These are phyloP conservation scores for Inonotus hispidus DNA, from an alignment of 1,284 basidiomycete species.

Conservation along the genomic window DNA sequence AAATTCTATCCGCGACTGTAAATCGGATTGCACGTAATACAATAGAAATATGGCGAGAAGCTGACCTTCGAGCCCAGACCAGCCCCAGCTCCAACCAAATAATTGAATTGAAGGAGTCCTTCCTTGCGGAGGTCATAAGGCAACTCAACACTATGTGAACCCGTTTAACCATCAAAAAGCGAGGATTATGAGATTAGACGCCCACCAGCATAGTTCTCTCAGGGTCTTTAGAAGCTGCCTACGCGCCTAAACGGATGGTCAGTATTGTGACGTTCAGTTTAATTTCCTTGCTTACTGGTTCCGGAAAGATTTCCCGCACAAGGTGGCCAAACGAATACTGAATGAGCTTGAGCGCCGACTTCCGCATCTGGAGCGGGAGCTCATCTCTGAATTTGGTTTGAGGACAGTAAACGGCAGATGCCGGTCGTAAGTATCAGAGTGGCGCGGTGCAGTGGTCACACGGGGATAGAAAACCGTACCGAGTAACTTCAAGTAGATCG, in stretches of 20 bases:
- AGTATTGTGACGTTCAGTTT: neutral
- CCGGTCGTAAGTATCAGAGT: neutral
- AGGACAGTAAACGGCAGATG: neutral
- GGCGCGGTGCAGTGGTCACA: neutral
- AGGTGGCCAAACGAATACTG: conserved; percentile 8
- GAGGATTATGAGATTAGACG: neutral
- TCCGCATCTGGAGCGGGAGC: conserved; percentile 13
- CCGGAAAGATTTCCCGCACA: conserved; percentile 12
- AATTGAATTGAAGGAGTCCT: conserved; percentile 12
- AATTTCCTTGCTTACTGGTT: neutral
- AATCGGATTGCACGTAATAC: neutral
- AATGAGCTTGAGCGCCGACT: conserved; percentile 8
- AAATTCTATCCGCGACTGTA: neutral
- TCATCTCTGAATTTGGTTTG: conserved; percentile 1
- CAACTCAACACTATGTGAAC: neutral
- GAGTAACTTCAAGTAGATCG: conserved; percentile 13
- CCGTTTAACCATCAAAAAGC: neutral
- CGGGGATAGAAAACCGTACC: neutral
- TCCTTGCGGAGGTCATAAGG: conserved; percentile 2
- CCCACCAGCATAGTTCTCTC: conserved; percentile 12
- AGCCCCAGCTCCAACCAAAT: conserved; percentile 11
- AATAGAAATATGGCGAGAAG: neutral
- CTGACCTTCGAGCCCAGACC: conserved; percentile 9
- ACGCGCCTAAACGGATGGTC: neutral
- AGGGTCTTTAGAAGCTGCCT: conserved; percentile 2